Base-by-base conservation (phyloP, 805 yeast species). In the Candida awuae region DNA sequence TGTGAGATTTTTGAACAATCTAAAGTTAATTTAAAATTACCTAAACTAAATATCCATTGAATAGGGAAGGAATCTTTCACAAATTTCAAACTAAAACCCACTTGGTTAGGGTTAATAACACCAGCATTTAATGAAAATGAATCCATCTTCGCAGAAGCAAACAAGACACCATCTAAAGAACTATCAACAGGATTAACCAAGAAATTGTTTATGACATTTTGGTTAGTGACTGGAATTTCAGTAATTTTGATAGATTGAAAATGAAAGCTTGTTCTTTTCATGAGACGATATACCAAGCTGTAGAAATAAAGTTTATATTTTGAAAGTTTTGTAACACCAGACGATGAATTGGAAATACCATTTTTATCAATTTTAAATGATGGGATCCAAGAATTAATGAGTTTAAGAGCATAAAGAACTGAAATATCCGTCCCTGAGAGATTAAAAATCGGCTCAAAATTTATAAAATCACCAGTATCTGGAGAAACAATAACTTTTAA, bases 11-110 rank as follows among this genome's bases (percentile, higher is more conserved):
- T 45, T 4, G 45, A 36, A 15, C 51, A 44, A 34, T 58, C 56
- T 32, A 58, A 25, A 1, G 45, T 31, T 5, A 66, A 29, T 2
- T 59, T 57, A 1, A 66, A 43, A 13, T 67, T 63, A 14, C 71
- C 58, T n/a, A 67, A 36, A 8, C 68, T 62, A 8, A 58, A 27
- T 9, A 65, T 55, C 20, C 61, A 39, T 35, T 65, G 67, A 19
- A 63, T 50, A 2, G 78, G 77, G 15, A 53, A 57, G 39, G 72
- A 77, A 4, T 56, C 52, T 23, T 59, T 58, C 4, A 53, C 52
- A 39, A 63, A 73, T 14, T 58, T 42, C 10, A 73, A 47, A 29
- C 71, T 73, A 45, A 58, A 73, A 2, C 79, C 77, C 2, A 76
- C 62, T 41, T 54, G 52, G 33, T 46, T 50, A 6, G 38, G 34